phyloP scores from a whole-genome alignment of 371 early-diverging fungal genomes.

The Mortierella sp. region DNA sequence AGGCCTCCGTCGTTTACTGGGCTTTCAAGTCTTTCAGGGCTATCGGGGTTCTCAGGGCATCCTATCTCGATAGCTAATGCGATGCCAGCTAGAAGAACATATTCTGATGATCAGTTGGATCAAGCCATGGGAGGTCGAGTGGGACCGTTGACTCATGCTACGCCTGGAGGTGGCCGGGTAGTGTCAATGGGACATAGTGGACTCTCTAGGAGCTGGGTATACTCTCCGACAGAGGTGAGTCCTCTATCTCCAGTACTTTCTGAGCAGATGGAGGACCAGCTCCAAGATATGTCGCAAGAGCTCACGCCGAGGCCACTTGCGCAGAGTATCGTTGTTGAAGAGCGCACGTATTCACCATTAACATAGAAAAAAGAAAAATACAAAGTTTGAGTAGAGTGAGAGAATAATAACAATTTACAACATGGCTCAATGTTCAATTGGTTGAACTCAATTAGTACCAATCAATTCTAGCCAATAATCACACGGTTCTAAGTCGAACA shows the following conservation, averaged over 20 bases:
- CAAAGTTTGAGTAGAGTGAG: too few species aligned
- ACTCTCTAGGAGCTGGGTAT: slow-evolving; percentile 49
- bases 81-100: slow-evolving; percentile 8
- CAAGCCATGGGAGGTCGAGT: slow-evolving; percentile 3
- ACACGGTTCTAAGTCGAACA: too few species aligned
- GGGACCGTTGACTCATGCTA: neutral
- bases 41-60: neutral
- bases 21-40: too few species aligned
- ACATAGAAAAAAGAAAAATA: slow-evolving; percentile 5
- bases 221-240: slow-evolving; percentile 20
- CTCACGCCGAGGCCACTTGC: neutral
- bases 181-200: slow-evolving; percentile 29
- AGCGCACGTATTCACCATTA: neutral
- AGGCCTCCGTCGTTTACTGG: slow-evolving; percentile 16
- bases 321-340: neutral
- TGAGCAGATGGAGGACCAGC: slow-evolving; percentile 2
- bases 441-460: too few species aligned
- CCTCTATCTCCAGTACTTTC: slow-evolving; percentile 16
- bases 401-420: too few species aligned
- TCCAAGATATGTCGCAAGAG: slow-evolving; percentile 6
- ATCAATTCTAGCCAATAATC: too few species aligned
- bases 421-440: too few species aligned
- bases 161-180: slow-evolving; percentile 3
- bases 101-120: slow-evolving; percentile 35
- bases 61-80: neutral